Evolutionary conservation across 148 eudicot genomes (phyloP), one percentile per base, ranked within the genome.

Genomic region (Rhododendron mucronatum): DNA sequence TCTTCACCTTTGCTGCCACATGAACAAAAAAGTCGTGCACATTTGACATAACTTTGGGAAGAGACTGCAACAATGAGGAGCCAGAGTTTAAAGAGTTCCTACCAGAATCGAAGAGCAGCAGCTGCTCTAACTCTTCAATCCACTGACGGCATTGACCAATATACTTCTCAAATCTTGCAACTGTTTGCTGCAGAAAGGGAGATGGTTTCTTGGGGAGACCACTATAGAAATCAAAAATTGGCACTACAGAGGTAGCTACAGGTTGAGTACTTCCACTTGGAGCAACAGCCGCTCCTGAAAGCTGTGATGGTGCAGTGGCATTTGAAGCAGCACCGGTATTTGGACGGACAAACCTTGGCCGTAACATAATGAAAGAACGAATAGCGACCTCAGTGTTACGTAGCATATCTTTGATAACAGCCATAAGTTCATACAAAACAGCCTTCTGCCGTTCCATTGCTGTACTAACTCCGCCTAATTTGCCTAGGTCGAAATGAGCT

Each of bases 51-150:
- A 97, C 98, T 85, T 95, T 93, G 61, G 99, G 99, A 89, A 97
- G 94, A 90, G 98, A 94, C 90, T 93, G 96, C 91, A 94, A 85
- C 85, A 97, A 85, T 2, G 98, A 97, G 20, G 93, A 90, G 86
- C 88, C 91, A 57, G 88, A 88, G 84, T 82, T 91, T 57, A 88
- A 82, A 69, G 93, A 88, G 61, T 92, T 92, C 85, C 88, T 92
- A 78, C 92, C 95, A 86, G 95, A 92, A 89, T 93, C 94, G 73
- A 93, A 86, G 13, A 90, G 93, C 35, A 97, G 85, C 87, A 97
- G 90, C 85, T 97, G 99, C 89, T 97, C 99, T 83, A 95, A 88
- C 89, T 97, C 99, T 90, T 97, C 96, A 88, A 97, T 87, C 99
- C 95, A 95, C 89, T 95, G 98, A 53, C 92, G 95, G 85, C 96